Evolutionary conservation across 805 yeast genomes (phyloP), one percentile per base, ranked within the genome.

Genomic region (Phaffomyces antillensis): DNA sequence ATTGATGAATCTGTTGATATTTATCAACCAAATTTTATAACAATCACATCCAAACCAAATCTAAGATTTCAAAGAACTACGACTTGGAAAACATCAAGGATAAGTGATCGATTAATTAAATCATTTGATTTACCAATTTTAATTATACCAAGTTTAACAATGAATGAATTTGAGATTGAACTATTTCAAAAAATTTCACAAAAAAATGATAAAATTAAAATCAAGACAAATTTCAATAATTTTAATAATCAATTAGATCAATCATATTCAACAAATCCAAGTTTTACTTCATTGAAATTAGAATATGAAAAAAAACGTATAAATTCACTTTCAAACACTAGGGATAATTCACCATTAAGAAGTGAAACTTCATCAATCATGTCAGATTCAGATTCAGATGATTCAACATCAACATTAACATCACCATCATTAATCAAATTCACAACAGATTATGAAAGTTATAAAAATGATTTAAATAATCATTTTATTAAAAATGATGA

Each of bases 51-150:
- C 1, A 79, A 79, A 49, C 79, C 79, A 18, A 56, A 54, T 17
- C 49, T 53, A 7, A 60, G 55, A 37, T 61, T 74, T 36, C 63
- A 68, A 16, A 80, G 83, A 3, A 66, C 78, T 23, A 66, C 74
- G 46, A 71, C 82, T 23, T 78, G 88, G 84, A 65, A 65, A 36
- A 75, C 84, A 6, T 73, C 81, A 28, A 76, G 83, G 51, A 62
- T 83, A 35, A 73, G 84, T 23, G 86, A 81, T 56, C 65, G 86
- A 40, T 66, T 82, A 39, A 83, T 83, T 26, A 79, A 77, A 54
- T 76, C 75, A 53, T 79, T 73, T 52, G 41, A 43, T 15, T 71
- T 81, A 15, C 89, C 90, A 0, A 75, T 79, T n/a, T 70, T 83
- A 23, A 74, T 82, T 40, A 82, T 78, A 0, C 85, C 89, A 1